phyloP scores from a whole-genome alignment of 2,329 filamentous ascomycete genomes.

The Aspergillus uvarum region DNA sequence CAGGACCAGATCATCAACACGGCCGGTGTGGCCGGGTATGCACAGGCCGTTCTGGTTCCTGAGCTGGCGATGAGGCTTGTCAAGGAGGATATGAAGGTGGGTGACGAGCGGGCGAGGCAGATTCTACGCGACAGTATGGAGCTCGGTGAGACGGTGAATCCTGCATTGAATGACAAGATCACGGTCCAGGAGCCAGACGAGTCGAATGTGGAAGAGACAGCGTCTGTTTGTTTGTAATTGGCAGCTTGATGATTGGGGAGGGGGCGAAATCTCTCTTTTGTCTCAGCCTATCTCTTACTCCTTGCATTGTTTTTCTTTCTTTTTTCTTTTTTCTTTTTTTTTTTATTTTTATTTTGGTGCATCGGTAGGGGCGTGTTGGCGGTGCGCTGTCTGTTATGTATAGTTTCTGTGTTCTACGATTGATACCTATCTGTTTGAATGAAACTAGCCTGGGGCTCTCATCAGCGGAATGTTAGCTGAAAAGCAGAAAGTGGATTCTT shows the following conservation, averaged over 20 bases:
- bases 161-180: slow-evolving; percentile 60
- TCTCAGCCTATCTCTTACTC: too few relatives aligned
- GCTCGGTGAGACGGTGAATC: slow-evolving; percentile 67
- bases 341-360: too few relatives aligned
- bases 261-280: background rate
- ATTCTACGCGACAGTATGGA: slow-evolving; percentile 67
- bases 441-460: background rate
- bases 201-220: background rate
- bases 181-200: slow-evolving; percentile 19
- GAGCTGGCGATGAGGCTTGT: slow-evolving; percentile 61
- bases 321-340: too few relatives aligned
- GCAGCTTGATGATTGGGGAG: background rate
- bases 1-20: slow-evolving; percentile 66
- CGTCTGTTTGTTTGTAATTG: background rate
- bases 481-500: background rate
- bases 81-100: slow-evolving; percentile 58
- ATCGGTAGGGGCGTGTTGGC: too few relatives aligned
- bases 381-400: background rate
- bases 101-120: slow-evolving; percentile 47
- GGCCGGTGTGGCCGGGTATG: slow-evolving; percentile 66
- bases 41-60: slow-evolving; percentile 74
- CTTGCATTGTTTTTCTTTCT: too few relatives aligned
- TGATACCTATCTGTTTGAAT: background rate
- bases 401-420: background rate
- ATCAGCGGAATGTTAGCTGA: background rate